A percentile compares a stretch with the other conserved stretches of the same genome.
These are phyloP conservation scores for Gymnopilus dilepis DNA, from an alignment of 768 basidiomycete genomes.

Conservation along the genomic window DNA sequence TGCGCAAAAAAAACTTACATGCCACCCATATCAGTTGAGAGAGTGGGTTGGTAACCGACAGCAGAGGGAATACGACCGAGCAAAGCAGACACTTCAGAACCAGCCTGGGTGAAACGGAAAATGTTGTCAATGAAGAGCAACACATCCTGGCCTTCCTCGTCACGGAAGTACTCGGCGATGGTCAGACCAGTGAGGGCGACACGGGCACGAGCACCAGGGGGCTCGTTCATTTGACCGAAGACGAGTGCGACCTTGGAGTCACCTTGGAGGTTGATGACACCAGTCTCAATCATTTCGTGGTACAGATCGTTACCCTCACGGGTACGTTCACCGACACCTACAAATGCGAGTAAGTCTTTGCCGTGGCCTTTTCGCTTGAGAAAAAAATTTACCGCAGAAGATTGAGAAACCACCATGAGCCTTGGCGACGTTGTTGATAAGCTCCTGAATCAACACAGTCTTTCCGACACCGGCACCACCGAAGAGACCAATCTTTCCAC, in stretches of 20 bases:
- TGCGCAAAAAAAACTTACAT: conserved; percentile 66
- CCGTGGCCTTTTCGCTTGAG: conserved; percentile 4
- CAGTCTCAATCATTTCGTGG: conserved; percentile 99
- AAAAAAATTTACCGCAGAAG: conserved; percentile 78
- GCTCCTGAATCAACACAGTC: conserved; percentile 99
- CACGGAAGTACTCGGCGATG: conserved; percentile 99
- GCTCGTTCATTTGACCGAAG: conserved; percentile 99
- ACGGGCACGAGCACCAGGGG: conserved; percentile 99
- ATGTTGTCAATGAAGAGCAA: conserved; percentile 99
- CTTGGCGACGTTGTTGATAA: conserved; percentile 99
- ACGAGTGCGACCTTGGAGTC: conserved; percentile 99
- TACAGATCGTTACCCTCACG: conserved; percentile 99
- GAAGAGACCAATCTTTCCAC: conserved; percentile 99
- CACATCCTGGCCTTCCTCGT: conserved; percentile 99
- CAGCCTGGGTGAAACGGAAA: conserved; percentile 99
- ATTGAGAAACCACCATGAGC: conserved; percentile 99
- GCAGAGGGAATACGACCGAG: conserved; percentile 99
- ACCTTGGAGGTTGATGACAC: conserved; percentile 99
- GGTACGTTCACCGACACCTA: conserved; percentile 99
- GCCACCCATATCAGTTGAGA: conserved; percentile 99
- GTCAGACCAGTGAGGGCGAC: conserved; percentile 99
- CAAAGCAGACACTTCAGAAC: conserved; percentile 99
- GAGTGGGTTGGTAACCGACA: conserved; percentile 99
- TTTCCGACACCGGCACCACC: conserved; percentile 99
- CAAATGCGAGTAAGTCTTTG: conserved; percentile 9